phyloP scores from a whole-genome alignment of 805 yeast species.

The Cyberlindnera meyerae region DNA sequence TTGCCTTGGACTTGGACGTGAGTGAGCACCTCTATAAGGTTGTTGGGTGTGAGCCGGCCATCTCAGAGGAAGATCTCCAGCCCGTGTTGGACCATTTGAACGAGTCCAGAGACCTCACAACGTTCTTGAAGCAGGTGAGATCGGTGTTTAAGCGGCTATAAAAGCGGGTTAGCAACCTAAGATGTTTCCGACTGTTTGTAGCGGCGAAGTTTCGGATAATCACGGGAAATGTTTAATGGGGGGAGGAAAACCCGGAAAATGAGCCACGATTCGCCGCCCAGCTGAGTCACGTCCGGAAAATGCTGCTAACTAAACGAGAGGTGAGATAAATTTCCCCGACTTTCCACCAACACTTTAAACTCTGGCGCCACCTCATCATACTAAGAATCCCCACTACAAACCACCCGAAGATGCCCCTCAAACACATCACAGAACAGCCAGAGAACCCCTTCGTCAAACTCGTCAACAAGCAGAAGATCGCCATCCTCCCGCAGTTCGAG shows the following conservation, averaged over 20 bases:
- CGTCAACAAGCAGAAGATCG: slow-evolving; percentile 74
- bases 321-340: too few relatives aligned
- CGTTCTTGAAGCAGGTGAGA: slow-evolving; percentile 22
- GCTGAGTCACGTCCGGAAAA: too few relatives aligned
- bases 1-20: slow-evolving; percentile 42
- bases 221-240: too few relatives aligned
- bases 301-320: too few relatives aligned
- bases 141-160: slow-evolving; percentile 15
- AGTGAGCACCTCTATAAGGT: slow-evolving; percentile 37
- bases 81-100: slow-evolving; percentile 15
- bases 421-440: slow-evolving; percentile 30
- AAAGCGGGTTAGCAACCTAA: too few relatives aligned
- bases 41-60: slow-evolving; percentile 33
- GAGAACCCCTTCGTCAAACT: slow-evolving; percentile 66
- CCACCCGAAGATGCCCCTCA: slow-evolving; percentile 4
- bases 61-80: slow-evolving; percentile 25
- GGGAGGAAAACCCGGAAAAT: too few relatives aligned
- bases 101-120: slow-evolving; percentile 17
- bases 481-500: slow-evolving; percentile 65
- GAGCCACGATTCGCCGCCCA: too few relatives aligned
- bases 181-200: too few relatives aligned
- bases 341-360: too few relatives aligned
- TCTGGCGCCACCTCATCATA: too few relatives aligned
- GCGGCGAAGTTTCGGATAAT: too few relatives aligned
- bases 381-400: too few relatives aligned